Evolutionary conservation across 352 stramenopile species (phyloP).

Genomic region (Globisporangium yorkense): DNA sequence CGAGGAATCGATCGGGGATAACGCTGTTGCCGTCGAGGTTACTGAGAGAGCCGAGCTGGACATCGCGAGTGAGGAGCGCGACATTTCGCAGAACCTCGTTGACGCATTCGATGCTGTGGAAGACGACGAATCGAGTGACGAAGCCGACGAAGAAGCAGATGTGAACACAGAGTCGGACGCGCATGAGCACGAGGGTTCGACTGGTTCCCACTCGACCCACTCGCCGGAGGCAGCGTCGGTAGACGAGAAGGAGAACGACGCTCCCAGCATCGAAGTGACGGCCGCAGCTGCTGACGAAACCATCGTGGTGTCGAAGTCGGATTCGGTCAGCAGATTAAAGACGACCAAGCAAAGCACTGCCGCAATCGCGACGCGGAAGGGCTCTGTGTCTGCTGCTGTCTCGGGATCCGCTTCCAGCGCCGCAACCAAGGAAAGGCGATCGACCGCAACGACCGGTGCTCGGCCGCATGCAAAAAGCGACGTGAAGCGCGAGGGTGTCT

Average conservation of each 20-base stretch:
- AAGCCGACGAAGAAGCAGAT: not conserved
- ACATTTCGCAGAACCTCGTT: constrained; percentile 4
- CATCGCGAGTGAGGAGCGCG: not conserved
- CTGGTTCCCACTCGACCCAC: not conserved
- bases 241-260: not conserved
- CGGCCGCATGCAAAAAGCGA: not conserved
- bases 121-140: constrained; percentile 3
- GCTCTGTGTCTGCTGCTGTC: not conserved
- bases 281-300: not conserved
- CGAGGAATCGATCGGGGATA: not conserved
- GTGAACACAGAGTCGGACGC: not conserved
- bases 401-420: not conserved
- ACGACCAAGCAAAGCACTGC: not conserved
- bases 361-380: not conserved
- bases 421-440: not conserved
- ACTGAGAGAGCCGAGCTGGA: not conserved
- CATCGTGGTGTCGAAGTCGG: not conserved
- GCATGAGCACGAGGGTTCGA: not conserved
- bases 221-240: not conserved
- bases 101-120: constrained; percentile 2
- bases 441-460: not conserved
- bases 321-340: not conserved
- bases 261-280: not conserved
- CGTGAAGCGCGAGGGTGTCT: not conserved
- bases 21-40: not conserved